Percentiles rank a stretch among this genome's conserved stretches.
phyloP scores from a whole-genome alignment of 139 green algal species.

The Picochlorum sp. region DNA sequence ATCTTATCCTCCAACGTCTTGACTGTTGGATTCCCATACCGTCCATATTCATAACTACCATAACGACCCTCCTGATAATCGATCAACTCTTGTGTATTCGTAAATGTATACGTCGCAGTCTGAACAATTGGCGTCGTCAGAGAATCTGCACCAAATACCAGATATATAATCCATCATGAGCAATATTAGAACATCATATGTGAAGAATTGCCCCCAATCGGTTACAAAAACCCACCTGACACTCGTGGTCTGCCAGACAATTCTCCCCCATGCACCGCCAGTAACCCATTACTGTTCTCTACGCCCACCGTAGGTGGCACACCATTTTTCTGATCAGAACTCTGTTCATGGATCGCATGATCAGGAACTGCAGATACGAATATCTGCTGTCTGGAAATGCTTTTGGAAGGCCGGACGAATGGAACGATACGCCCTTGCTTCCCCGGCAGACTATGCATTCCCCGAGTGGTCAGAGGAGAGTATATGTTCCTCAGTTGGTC shows the following conservation, averaged over 20 bases:
- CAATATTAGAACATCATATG: too few species aligned
- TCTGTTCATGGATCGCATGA: background rate
- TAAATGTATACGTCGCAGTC: slow-evolving; percentile 94
- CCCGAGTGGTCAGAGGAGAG: slow-evolving; percentile 8
- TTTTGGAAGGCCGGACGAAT: slow-evolving; percentile 9
- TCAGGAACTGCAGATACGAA: background rate
- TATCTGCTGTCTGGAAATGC: slow-evolving; percentile 1
- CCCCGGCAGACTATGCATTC: slow-evolving; percentile 13
- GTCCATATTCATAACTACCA: slow-evolving; percentile 78
- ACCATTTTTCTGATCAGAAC: background rate
- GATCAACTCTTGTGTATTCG: slow-evolving; percentile 83
- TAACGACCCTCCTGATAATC: slow-evolving; percentile 92
- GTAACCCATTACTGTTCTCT: slow-evolving; percentile 11
- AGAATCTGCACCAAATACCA: slow-evolving; percentile 47
- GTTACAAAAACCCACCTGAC: slow-evolving; percentile 14
- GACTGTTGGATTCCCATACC: slow-evolving; percentile 97
- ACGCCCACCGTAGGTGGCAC: background rate
- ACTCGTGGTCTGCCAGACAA: slow-evolving; percentile 67
- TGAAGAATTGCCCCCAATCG: background rate
- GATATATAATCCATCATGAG: too few species aligned
- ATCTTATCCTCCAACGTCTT: slow-evolving; percentile 89
- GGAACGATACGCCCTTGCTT: slow-evolving; percentile 15
- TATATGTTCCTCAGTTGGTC: slow-evolving; percentile 13
- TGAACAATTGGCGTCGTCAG: slow-evolving; percentile 96
- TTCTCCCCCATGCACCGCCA: slow-evolving; percentile 72